These are phyloP conservation scores for Dalbergia cultrata DNA, from an alignment of 306 rosid genomes.

Conservation along the genomic window DNA sequence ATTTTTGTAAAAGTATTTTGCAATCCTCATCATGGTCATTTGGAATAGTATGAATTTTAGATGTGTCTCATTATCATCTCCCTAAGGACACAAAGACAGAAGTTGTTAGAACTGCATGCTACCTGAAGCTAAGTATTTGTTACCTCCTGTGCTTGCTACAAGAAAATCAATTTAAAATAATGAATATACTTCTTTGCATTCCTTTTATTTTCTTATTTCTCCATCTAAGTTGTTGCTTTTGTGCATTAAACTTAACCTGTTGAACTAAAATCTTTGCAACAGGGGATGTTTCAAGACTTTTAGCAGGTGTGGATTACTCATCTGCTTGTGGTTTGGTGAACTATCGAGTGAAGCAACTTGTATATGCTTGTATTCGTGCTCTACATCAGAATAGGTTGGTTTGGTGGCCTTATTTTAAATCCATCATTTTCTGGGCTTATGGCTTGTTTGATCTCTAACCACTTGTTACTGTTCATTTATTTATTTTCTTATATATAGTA, in stretches of 20 bases:
- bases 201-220: neutral
- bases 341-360: constrained; percentile 71
- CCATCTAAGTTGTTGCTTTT: neutral
- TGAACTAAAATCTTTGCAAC: constrained; percentile 45
- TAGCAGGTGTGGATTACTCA: constrained; percentile 70
- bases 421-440: neutral
- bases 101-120: neutral
- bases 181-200: constrained; percentile 17
- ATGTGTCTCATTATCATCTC: constrained; percentile 5
- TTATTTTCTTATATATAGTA: neutral
- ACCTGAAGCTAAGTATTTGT: neutral
- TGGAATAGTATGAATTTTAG: constrained; percentile 1
- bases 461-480: neutral
- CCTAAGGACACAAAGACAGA: neutral
- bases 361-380: constrained; percentile 68
- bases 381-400: constrained; percentile 77
- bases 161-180: constrained; percentile 22
- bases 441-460: neutral
- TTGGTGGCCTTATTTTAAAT: constrained; percentile 1
- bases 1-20: neutral
- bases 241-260: constrained; percentile 3
- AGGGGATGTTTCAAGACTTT: constrained; percentile 68
- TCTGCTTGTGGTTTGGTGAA: constrained; percentile 67
- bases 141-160: constrained; percentile 1
- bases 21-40: neutral